Conservation (phyloP, 371 early-diverging fungal genomes). For the Actinomortierella wolfii region DNA sequence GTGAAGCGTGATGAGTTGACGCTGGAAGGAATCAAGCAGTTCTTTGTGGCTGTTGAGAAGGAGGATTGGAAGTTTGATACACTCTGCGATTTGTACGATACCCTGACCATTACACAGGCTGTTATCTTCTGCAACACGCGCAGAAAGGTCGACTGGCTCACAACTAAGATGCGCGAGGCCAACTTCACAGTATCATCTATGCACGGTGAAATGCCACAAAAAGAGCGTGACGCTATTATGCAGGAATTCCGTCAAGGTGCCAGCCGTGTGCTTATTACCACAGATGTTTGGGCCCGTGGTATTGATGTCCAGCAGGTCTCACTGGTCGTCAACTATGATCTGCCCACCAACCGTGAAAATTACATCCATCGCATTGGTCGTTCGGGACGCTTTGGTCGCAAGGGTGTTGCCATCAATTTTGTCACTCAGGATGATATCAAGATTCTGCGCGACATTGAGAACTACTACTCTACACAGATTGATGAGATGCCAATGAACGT, state of each 20-base stretch:
- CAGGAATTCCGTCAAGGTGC: conserved; percentile 88
- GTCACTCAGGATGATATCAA: conserved; percentile 89
- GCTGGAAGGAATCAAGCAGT: conserved; percentile 99
- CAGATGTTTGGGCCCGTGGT: conserved; percentile 97
- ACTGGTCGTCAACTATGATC: conserved; percentile 95
- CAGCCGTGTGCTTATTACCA: conserved; percentile 92
- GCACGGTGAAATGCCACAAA: conserved; percentile 98
- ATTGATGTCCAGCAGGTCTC: conserved; percentile 98
- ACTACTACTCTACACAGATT: conserved; percentile 93
- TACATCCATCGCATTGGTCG: conserved; percentile 98
- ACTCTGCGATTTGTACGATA: conserved; percentile 96
- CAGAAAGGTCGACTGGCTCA: conserved; percentile 98
- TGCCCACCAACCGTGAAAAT: conserved; percentile 92
- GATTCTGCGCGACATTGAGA: conserved; percentile 90
- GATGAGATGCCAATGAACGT: conserved; percentile 95
- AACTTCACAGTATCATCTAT: conserved; percentile 98
- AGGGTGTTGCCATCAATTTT: conserved; percentile 99
- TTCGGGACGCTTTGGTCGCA: conserved; percentile 97
- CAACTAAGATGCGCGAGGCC: conserved; percentile 90
- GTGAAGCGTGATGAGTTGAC: conserved; percentile 99
- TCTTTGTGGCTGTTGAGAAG: conserved; percentile 96
- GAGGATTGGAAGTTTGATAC: conserved; percentile 98
- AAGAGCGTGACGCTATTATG: conserved; percentile 91
- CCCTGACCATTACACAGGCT: conserved; percentile 96
- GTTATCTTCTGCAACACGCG: conserved; percentile 99